Percentiles rank a stretch among this genome's conserved stretches.
Evolutionary conservation across 2,329 filamentous ascomycete species (phyloP).

Genomic region (Allantophomopsis lycopodina): DNA sequence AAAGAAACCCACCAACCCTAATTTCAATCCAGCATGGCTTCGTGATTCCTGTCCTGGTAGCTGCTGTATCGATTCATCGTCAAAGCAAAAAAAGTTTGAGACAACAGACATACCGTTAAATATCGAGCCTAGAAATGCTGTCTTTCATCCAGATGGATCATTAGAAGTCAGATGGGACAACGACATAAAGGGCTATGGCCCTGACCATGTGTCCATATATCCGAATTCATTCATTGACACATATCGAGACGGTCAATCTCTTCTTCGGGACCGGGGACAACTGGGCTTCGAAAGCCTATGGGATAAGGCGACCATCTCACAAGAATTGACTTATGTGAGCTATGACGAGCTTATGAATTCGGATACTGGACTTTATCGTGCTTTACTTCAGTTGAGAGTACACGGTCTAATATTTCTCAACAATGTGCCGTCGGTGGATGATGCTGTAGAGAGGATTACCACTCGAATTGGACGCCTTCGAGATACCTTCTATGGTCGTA

Average conservation of each 20-base stretch:
- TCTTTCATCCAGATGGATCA: constrained; percentile 22
- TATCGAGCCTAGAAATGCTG: constrained; percentile 23
- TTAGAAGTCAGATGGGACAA: constrained; percentile 40
- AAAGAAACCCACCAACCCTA: too few species aligned
- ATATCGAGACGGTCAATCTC: background rate
- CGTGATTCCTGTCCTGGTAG: constrained; percentile 45
- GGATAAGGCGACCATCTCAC: constrained; percentile 28
- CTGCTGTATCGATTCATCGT: constrained; percentile 41
- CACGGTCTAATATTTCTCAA: constrained; percentile 68
- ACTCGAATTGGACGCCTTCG: constrained; percentile 64
- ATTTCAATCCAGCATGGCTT: constrained; percentile 20
- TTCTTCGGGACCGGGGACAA: background rate
- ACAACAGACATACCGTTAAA: constrained; percentile 45
- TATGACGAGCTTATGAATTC: constrained; percentile 59
- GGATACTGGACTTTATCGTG: constrained; percentile 41
- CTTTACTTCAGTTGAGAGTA: constrained; percentile 45
- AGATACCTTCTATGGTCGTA: constrained; percentile 81
- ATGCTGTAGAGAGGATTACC: constrained; percentile 54
- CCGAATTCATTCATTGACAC: constrained; percentile 6
- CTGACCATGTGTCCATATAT: constrained; percentile 13
- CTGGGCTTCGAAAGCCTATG: constrained; percentile 23
- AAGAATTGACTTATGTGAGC: constrained; percentile 41
- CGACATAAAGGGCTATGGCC: constrained; percentile 26
- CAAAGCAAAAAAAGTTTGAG: constrained; percentile 49
- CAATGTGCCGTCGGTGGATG: constrained; percentile 54